Conservation (phyloP, 1,139 yeast genomes). For the Candida pseudoviswanathii region DNA sequence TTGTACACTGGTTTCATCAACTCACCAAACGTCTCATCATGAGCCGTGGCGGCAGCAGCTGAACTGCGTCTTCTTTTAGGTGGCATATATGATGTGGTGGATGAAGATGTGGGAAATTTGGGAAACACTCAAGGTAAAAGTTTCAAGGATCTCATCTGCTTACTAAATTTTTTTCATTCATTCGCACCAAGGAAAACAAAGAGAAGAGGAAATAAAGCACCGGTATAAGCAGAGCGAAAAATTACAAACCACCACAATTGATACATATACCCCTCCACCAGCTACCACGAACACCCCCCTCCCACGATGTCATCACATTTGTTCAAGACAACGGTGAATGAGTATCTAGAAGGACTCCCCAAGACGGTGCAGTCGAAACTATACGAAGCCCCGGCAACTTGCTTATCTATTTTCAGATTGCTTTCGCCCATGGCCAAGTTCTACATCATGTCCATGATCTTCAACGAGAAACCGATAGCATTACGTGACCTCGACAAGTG, state of each 20-base stretch:
- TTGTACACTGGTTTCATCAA: conserved; percentile 77
- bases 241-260: not conserved
- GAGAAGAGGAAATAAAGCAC: not conserved
- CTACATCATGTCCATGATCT: conserved; percentile 84
- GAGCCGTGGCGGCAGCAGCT: conserved; percentile 20
- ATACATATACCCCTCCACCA: not conserved
- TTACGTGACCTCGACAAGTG: conserved; percentile 71
- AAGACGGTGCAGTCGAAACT: conserved; percentile 78
- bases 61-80: conserved; percentile 19
- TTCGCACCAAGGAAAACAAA: not conserved
- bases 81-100: conserved; percentile 14
- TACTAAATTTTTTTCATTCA: conserved; percentile 4
- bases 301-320: conserved; percentile 40
- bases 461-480: conserved; percentile 73
- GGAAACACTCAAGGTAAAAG: not conserved
- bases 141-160: conserved; percentile 11
- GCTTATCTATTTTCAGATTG: conserved; percentile 85
- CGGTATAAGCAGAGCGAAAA: not conserved
- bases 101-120: not conserved
- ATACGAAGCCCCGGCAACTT: conserved; percentile 84
- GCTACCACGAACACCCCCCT: not conserved
- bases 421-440: conserved; percentile 89
- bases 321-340: conserved; percentile 79
- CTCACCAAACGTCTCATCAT: conserved; percentile 67
- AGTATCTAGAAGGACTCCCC: conserved; percentile 87